phyloP scores from a whole-genome alignment of 2,329 filamentous ascomycete genomes.

The Ophiocordyceps camponoti-floridani region DNA sequence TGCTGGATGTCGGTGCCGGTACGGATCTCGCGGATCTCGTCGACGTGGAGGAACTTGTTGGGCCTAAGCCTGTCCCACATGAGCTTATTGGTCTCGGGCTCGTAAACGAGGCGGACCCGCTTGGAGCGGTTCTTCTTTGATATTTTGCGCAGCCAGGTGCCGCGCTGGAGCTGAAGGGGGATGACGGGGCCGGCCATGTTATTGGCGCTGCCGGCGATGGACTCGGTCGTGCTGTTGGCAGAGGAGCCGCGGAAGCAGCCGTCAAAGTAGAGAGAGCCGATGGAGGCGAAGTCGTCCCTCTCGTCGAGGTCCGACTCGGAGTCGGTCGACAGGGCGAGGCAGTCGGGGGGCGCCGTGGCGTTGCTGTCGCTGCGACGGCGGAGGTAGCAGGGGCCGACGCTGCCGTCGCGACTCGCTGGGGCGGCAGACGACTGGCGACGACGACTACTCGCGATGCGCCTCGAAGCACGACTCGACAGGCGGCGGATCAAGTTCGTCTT shows the following conservation, averaged over 20 bases:
- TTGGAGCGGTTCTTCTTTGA: conserved; percentile 68
- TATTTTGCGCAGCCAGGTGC: conserved; percentile 63
- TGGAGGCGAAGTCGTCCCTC: conserved; percentile 21
- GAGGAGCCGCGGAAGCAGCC: conserved; percentile 27
- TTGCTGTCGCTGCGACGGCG: conserved; percentile 81
- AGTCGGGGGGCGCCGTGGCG: conserved; percentile 42
- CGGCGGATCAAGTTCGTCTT: conserved; percentile 54
- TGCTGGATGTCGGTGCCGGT: conserved; percentile 70
- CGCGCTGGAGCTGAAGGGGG: conserved; percentile 58
- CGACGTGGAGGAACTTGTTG: conserved; percentile 77
- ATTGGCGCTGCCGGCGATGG: conserved; percentile 23
- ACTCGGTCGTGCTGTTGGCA: conserved; percentile 27
- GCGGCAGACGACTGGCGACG: conserved; percentile 64
- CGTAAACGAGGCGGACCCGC: conserved; percentile 52
- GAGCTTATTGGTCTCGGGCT: conserved; percentile 71
- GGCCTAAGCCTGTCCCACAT: conserved; percentile 68
- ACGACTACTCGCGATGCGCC: conserved; percentile 37
- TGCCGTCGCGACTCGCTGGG: conserved; percentile 65
- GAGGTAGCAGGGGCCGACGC: conserved; percentile 75
- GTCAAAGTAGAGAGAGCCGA: conserved; percentile 23
- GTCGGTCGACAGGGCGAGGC: conserved; percentile 22
- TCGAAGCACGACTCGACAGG: conserved; percentile 64
- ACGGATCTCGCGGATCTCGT: conserved; percentile 85
- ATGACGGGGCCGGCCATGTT: conserved; percentile 51
- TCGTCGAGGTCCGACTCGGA: conserved; percentile 41